Evolutionary conservation across 352 stramenopile genomes (phyloP).

Genomic region (Phytophthora pistaciae): DNA sequence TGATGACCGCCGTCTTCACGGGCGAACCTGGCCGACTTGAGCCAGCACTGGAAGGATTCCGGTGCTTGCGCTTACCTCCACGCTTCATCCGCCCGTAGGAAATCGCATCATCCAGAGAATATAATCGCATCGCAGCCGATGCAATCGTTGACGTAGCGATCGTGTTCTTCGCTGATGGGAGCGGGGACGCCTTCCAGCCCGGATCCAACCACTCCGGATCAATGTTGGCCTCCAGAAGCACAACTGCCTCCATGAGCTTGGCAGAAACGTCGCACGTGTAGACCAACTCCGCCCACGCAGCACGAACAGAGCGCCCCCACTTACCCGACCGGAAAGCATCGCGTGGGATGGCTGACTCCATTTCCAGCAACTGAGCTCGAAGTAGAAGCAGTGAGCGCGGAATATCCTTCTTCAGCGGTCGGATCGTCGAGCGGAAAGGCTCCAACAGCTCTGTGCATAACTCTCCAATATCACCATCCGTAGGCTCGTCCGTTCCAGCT

Average conservation of each 20-base stretch:
- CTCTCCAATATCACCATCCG: slow-evolving; percentile 74
- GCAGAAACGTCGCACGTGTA: slow-evolving; percentile 60
- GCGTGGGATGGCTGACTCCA: slow-evolving; percentile 81
- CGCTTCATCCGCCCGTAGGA: slow-evolving; percentile 77
- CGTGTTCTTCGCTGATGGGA: slow-evolving; percentile 69
- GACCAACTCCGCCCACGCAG: slow-evolving; percentile 82
- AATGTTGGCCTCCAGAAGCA: slow-evolving; percentile 80
- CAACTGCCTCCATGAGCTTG: slow-evolving; percentile 66
- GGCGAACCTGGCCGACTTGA: slow-evolving; percentile 40
- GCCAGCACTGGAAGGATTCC: slow-evolving; percentile 33
- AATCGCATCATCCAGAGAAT: slow-evolving; percentile 82
- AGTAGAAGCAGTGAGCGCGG: slow-evolving; percentile 59
- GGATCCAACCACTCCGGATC: slow-evolving; percentile 84
- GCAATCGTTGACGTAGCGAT: slow-evolving; percentile 72
- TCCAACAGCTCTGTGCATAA: slow-evolving; percentile 79
- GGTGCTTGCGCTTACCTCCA: slow-evolving; percentile 56
- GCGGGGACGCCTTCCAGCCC: slow-evolving; percentile 72
- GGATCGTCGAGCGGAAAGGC: slow-evolving; percentile 58
- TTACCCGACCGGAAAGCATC: slow-evolving; percentile 83
- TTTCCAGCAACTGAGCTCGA: slow-evolving; percentile 69
- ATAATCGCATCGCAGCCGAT: slow-evolving; percentile 77
- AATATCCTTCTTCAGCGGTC: slow-evolving; percentile 47
- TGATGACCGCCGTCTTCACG: slow-evolving; percentile 45
- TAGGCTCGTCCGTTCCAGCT: slow-evolving; percentile 52
- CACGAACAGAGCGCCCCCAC: slow-evolving; percentile 70